A percentile compares a stretch with the other conserved stretches of the same genome.
phyloP scores from a whole-genome alignment of 2,329 filamentous ascomycete genomes.

The Nigrospora osmanthi region DNA sequence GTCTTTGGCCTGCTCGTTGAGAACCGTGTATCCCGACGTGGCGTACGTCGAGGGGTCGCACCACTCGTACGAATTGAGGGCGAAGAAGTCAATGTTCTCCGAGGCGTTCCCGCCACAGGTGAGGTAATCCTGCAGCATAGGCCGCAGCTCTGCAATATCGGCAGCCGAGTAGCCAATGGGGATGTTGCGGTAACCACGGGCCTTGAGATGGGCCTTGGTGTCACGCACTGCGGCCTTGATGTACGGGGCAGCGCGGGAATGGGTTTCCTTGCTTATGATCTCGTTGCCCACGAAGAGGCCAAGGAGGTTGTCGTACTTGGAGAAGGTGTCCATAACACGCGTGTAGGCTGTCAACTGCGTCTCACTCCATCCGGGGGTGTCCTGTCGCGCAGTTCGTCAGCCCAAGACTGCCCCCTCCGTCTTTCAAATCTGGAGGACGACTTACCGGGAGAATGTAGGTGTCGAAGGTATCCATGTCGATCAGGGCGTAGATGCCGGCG shows the following conservation, averaged over 20 bases:
- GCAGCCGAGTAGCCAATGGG: conserved; percentile 72
- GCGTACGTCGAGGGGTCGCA: conserved; percentile 54
- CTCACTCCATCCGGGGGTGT: conserved; percentile 61
- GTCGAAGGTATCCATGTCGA: conserved; percentile 56
- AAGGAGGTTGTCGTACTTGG: conserved; percentile 54
- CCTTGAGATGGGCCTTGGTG: conserved; percentile 69
- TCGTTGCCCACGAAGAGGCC: conserved; percentile 71
- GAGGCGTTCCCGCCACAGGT: conserved; percentile 51
- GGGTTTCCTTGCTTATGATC: conserved; percentile 58
- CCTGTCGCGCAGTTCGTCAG: conserved; percentile 26
- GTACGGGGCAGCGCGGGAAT: conserved; percentile 54
- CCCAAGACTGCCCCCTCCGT: not conserved
- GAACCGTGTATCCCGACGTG: conserved; percentile 49
- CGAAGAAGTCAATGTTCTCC: conserved; percentile 50
- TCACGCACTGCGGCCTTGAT: conserved; percentile 65
- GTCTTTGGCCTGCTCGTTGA: conserved; percentile 55
- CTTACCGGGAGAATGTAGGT: conserved; percentile 55
- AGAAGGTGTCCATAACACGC: conserved; percentile 56
- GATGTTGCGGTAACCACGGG: conserved; percentile 59
- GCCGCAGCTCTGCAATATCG: conserved; percentile 62
- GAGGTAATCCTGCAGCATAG: conserved; percentile 45
- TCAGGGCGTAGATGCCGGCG: conserved; percentile 56
- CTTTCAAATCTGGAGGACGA: not conserved
- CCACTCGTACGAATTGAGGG: conserved; percentile 67
- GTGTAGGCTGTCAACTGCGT: conserved; percentile 57